Percentiles rank a stretch among this genome's conserved stretches.
Evolutionary conservation across 83 land plant genomes (phyloP).

Genomic region (Thuja plicata): DNA sequence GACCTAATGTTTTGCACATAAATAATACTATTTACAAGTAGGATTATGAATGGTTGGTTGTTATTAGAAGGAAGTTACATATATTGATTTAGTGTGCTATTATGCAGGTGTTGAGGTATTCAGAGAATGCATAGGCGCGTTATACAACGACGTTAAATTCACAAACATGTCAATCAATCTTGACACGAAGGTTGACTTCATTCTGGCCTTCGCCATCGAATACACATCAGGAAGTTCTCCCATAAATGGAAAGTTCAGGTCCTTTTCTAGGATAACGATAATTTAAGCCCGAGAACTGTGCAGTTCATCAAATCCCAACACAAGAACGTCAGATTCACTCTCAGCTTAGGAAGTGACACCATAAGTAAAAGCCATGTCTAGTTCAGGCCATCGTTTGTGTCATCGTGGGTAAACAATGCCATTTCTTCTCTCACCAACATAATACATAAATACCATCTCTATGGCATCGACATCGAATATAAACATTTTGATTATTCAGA

Average conservation of each 20-base stretch:
- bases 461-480: slow-evolving; percentile 50
- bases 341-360: no score
- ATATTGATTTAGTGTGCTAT: no score
- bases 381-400: no score
- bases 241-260: no score
- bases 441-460: slow-evolving; percentile 30
- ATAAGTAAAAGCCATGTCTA: no score
- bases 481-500: slow-evolving; percentile 29
- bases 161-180: slow-evolving; percentile 36
- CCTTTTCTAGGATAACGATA: slow-evolving; percentile 29
- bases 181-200: slow-evolving; percentile 35
- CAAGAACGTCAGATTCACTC: no score
- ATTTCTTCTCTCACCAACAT: slow-evolving; percentile 24
- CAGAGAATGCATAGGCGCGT: slow-evolving; percentile 54
- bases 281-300: slow-evolving; percentile 14
- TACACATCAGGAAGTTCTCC: slow-evolving; percentile 18
- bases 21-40: no score
- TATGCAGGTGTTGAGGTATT: slow-evolving; percentile 19
- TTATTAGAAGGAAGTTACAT: no score
- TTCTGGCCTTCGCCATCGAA: no score
- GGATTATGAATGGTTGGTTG: no score
- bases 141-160: slow-evolving; percentile 30
- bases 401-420: no score
- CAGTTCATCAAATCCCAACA: slow-evolving; percentile 23
- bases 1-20: no score